Conservation (phyloP, 257 asterid genomes). For the Buddleja alternifolia region DNA sequence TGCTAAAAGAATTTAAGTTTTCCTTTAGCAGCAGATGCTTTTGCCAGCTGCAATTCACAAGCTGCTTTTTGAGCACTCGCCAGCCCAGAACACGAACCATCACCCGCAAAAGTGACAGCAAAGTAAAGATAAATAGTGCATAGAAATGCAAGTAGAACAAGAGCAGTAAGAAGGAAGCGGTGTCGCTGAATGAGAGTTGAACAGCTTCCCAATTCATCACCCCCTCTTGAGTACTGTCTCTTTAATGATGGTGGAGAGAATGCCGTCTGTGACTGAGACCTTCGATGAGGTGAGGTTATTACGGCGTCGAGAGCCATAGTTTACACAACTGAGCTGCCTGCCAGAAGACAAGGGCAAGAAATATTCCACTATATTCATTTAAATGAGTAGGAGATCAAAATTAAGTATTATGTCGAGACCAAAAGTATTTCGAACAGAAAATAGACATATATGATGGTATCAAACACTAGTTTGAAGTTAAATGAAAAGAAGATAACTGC, state of each 20-base stretch:
- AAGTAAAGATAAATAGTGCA: constrained; percentile 56
- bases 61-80: constrained; percentile 30
- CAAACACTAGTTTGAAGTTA: too few relatives aligned
- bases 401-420: too few relatives aligned
- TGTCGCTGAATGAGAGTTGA: constrained; percentile 45
- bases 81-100: constrained; percentile 41
- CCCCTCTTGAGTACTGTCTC: constrained; percentile 31
- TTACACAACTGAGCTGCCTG: not conserved
- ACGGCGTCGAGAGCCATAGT: constrained; percentile 7
- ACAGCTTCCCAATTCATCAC: constrained; percentile 39
- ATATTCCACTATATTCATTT: too few relatives aligned
- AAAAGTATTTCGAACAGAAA: too few relatives aligned
- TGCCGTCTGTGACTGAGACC: constrained; percentile 41
- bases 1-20: constrained; percentile 43
- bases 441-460: too few relatives aligned
- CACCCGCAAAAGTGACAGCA: constrained; percentile 44
- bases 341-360: not conserved
- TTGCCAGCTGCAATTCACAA: constrained; percentile 31
- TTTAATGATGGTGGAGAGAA: constrained; percentile 34
- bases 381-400: too few relatives aligned
- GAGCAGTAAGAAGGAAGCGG: constrained; percentile 48
- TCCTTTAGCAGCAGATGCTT: constrained; percentile 36
- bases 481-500: too few relatives aligned
- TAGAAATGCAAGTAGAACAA: constrained; percentile 38
- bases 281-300: constrained; percentile 45